Evolutionary conservation across 2,329 filamentous ascomycete species (phyloP), one percentile per base, ranked within the genome.

Genomic region (Camillea tinctor): DNA sequence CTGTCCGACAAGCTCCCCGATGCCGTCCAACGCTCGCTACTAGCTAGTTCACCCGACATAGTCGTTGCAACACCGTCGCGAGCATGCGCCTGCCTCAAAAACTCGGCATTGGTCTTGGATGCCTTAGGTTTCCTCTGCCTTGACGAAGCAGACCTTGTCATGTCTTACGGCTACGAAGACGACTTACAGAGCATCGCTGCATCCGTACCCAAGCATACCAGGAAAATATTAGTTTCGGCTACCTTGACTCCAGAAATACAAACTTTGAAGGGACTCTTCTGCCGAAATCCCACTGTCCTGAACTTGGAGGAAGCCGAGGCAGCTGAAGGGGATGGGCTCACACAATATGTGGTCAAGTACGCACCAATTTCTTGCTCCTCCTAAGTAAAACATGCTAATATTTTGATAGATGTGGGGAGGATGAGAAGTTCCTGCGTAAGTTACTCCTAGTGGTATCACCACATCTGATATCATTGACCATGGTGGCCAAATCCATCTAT

Each of bases 101-200:
- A 81, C 55, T 86, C 88, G 11, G 84, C 88, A 0, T 79, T 98
- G 54, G 86, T 87, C 1, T 79, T 96, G 30, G 84, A 88, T 17
- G 83, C 85, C 53, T 81, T 99, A 21, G 84, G 86, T 30, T 88
- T 93, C 65, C 78, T 98, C 17, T 91, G 98, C 0, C 87, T 99
- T 56, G 95, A 99, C 73, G 95, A 99, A 78, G 93, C 94, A 2
- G 95, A 99, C 72, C 77, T 99, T 64, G 90, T 99, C 6, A 80
- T 98, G 59, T 96, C 92, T 3, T 99, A 98, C 72, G 95, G 93
- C 54, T 97, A 97, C 73, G 89, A 94, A 60, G 91, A 96, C 61
- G 95, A 98, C 69, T 83, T 99, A 62, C 86, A 93, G 69, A 89
- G 86, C 67, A 82, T 99, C 36, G 84, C 93, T 0, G 87, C 89